Evolutionary conservation across 73 alveolate genomes (phyloP).

Genomic region (Uronychia setigera): DNA sequence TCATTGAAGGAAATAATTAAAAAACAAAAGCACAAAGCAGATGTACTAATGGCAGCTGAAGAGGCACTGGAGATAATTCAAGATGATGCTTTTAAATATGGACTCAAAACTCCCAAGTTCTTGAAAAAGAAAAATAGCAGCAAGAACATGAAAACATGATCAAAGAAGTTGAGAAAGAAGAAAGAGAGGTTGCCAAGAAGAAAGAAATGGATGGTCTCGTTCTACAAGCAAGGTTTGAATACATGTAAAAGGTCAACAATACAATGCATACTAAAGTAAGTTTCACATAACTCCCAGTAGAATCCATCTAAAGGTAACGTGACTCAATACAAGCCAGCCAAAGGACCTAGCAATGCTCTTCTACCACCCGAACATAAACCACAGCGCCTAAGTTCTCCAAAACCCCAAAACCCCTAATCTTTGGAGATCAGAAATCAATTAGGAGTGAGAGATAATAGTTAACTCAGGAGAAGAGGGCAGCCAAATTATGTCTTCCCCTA

Average conservation of each 20-base stretch:
- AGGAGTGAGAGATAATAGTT: too few relatives aligned
- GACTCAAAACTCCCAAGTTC: not conserved
- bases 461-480: too few relatives aligned
- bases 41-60: constrained; percentile 2
- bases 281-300: not conserved
- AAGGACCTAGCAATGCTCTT: not conserved
- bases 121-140: constrained; percentile 4
- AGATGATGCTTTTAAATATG: not conserved
- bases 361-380: not conserved
- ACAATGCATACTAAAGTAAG: not conserved
- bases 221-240: constrained; percentile 3
- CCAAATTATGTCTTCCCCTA: too few relatives aligned
- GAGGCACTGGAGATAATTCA: not conserved
- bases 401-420: too few relatives aligned
- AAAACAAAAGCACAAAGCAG: not conserved
- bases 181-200: constrained; percentile 8
- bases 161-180: not conserved
- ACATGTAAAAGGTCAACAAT: not conserved
- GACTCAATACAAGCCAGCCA: not conserved
- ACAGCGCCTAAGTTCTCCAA: not conserved
- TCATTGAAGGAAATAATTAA: not conserved
- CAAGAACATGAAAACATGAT: not conserved
- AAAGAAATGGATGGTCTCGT: constrained; percentile 11
- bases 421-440: too few relatives aligned
- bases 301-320: too few relatives aligned